phyloP scores from a whole-genome alignment of 129 eudicot genomes.

The Mikania micrantha region DNA sequence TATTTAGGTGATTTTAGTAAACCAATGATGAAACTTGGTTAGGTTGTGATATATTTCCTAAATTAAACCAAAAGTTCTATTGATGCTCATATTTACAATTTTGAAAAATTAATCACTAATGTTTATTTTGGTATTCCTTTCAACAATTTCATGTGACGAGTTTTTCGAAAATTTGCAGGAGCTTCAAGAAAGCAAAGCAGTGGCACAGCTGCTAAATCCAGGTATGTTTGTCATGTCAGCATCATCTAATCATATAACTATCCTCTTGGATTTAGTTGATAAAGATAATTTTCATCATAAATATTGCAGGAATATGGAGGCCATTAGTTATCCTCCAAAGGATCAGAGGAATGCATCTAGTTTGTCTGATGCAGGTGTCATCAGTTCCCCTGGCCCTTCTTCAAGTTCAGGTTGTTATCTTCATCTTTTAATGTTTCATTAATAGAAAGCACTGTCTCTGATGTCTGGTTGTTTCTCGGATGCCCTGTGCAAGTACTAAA shows the following conservation, averaged over 20 bases:
- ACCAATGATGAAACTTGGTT: not conserved
- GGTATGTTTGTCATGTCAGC: constrained; percentile 29
- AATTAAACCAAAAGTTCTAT: not conserved
- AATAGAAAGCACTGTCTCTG: no score
- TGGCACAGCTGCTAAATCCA: constrained; percentile 36
- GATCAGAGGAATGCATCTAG: constrained; percentile 52
- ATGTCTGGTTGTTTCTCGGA: no score
- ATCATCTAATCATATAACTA: not conserved
- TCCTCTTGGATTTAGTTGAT: not conserved
- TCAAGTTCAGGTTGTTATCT: constrained; percentile 36
- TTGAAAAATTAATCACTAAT: not conserved
- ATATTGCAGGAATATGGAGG: constrained; percentile 43
- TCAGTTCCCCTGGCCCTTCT: constrained; percentile 37
- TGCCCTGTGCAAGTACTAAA: no score
- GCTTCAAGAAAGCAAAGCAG: constrained; percentile 43
- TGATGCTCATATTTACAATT: not conserved
- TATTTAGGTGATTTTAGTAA: no score
- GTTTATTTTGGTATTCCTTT: not conserved
- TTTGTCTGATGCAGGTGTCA: constrained; percentile 55
- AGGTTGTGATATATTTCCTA: not conserved
- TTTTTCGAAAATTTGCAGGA: constrained; percentile 32
- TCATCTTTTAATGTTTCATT: constrained; percentile 7
- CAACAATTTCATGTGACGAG: constrained; percentile 15
- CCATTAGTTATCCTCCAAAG: constrained; percentile 34
- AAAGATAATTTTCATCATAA: not conserved